phyloP scores from a whole-genome alignment of 805 yeast species.

The Cyberlindnera suaveolens region DNA sequence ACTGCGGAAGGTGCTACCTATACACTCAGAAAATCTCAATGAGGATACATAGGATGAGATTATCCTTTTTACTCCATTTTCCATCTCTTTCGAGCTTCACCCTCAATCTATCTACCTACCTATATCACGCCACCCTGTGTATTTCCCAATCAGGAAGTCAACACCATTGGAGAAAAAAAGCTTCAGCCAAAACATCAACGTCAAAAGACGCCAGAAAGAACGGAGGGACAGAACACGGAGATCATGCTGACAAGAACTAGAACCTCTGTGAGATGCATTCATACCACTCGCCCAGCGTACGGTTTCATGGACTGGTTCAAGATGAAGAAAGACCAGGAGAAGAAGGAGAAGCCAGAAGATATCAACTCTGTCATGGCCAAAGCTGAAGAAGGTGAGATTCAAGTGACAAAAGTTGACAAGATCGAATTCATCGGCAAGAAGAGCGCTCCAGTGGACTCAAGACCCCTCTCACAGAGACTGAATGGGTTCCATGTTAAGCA shows the following conservation, averaged over 20 bases:
- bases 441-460: conserved; percentile 5
- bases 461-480: conserved; percentile 12
- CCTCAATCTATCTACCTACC: too few species aligned
- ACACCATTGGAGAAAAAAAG: too few species aligned
- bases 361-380: conserved; percentile 28
- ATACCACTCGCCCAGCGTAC: conserved; percentile 17
- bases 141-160: too few species aligned
- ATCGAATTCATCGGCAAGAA: conserved; percentile 24
- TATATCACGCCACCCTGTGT: too few species aligned
- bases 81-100: too few species aligned
- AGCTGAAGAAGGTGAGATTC: conserved; percentile 28
- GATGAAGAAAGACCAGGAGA: conserved; percentile 24
- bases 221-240: background rate
- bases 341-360: conserved; percentile 15
- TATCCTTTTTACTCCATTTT: too few species aligned
- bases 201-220: conserved; percentile 11
- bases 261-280: conserved; percentile 15
- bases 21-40: too few species aligned
- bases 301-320: conserved; percentile 37
- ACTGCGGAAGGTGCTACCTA: too few species aligned
- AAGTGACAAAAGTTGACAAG: conserved; percentile 15
- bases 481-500: conserved; percentile 26
- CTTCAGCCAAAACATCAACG: background rate
- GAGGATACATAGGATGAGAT: too few species aligned
- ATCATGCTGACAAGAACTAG: background rate